Percentiles rank a stretch among this genome's conserved stretches.
phyloP scores from a whole-genome alignment of 352 stramenopile genomes.

The Poterioochromonas sp. region DNA sequence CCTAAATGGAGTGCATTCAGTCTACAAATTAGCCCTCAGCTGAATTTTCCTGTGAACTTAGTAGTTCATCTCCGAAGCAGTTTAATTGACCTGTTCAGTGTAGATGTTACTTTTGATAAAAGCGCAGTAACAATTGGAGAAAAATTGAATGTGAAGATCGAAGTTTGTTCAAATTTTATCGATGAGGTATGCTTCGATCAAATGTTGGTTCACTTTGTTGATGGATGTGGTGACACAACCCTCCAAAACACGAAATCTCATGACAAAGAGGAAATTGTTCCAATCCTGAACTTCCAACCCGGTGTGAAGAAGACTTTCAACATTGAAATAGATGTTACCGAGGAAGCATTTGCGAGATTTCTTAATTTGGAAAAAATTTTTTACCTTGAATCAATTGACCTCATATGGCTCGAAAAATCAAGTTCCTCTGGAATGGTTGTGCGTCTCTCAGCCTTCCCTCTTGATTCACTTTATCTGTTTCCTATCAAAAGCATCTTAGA shows the following conservation, averaged over 20 bases:
- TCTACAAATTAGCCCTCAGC: no score
- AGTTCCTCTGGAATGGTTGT: no score
- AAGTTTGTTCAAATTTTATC: not conserved
- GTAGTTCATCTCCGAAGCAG: no score
- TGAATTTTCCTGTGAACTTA: no score
- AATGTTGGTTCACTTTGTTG: conserved; percentile 4
- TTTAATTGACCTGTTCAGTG: no score
- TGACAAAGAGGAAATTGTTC: not conserved
- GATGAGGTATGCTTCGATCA: not conserved
- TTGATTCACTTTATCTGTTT: no score
- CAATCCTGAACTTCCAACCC: not conserved
- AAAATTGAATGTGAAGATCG: not conserved
- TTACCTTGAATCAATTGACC: not conserved
- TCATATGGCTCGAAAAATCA: no score
- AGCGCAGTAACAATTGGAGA: not conserved
- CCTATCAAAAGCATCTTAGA: no score
- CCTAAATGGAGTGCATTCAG: no score
- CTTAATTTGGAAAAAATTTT: not conserved
- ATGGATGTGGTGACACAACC: not conserved
- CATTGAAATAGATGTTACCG: not conserved
- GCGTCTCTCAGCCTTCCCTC: no score
- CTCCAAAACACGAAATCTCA: not conserved
- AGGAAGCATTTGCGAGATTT: not conserved
- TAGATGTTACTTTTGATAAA: not conserved
- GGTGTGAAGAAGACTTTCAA: not conserved